These are phyloP conservation scores for Pseudogymnoascus sp. DNA, from an alignment of 2,329 filamentous ascomycete genomes.

Conservation along the genomic window DNA sequence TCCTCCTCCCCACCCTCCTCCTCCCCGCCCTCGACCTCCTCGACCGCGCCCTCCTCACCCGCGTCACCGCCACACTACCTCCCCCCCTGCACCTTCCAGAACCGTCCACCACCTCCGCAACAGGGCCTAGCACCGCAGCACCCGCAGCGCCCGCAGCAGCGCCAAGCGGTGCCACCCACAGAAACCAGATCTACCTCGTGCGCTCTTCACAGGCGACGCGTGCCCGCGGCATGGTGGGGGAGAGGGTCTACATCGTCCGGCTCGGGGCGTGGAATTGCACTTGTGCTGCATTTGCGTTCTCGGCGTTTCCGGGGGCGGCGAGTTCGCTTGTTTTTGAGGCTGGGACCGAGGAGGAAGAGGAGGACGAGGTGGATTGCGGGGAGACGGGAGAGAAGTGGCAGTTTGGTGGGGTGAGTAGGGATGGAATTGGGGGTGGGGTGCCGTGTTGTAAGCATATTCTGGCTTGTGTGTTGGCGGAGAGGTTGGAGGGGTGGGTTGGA, in stretches of 20 bases:
- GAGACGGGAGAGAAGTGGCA: slow-evolving; percentile 19
- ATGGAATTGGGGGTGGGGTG: slow-evolving; percentile 26
- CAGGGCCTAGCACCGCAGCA: not conserved
- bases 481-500: slow-evolving; percentile 51
- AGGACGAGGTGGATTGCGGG: slow-evolving; percentile 12
- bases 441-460: slow-evolving; percentile 83
- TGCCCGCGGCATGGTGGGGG: slow-evolving; percentile 25
- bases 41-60: slow-evolving; percentile 64
- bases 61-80: slow-evolving; percentile 39
- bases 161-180: slow-evolving; percentile 6
- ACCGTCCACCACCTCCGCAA: slow-evolving; percentile 12
- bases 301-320: slow-evolving; percentile 47
- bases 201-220: slow-evolving; percentile 41
- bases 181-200: slow-evolving; percentile 50
- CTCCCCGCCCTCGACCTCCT: slow-evolving; percentile 82
- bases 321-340: slow-evolving; percentile 1
- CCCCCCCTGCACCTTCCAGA: not conserved
- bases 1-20: slow-evolving; percentile 69
- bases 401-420: slow-evolving; percentile 43
- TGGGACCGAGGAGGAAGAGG: slow-evolving; percentile 14
- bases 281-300: slow-evolving; percentile 75
- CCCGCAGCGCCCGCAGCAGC: not conserved
- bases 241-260: slow-evolving; percentile 58
- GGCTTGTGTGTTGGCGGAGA: slow-evolving; percentile 68
- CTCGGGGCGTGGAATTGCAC: slow-evolving; percentile 78